phyloP scores from a whole-genome alignment of 129 eudicot species.

The Deinandra increscens region DNA sequence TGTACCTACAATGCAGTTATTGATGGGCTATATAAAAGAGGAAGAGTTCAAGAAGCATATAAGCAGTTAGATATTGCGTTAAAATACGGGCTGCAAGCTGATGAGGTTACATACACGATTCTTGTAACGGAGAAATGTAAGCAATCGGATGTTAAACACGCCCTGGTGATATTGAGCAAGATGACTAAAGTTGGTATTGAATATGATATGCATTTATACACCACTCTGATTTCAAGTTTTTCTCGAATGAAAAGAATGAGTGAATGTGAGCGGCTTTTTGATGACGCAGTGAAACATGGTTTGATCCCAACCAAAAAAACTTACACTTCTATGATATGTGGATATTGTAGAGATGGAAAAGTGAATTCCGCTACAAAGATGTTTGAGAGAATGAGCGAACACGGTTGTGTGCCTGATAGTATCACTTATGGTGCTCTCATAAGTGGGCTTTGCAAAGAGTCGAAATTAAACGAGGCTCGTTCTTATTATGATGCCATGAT shows the following conservation, averaged over 20 bases:
- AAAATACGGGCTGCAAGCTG: slow-evolving; percentile 50
- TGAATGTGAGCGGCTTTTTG: slow-evolving; percentile 60
- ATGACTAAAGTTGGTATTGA: slow-evolving; percentile 60
- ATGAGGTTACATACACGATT: slow-evolving; percentile 74
- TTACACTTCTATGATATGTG: slow-evolving; percentile 84
- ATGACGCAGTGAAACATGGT: slow-evolving; percentile 58
- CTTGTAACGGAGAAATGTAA: slow-evolving; percentile 60
- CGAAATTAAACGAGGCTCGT: slow-evolving; percentile 60
- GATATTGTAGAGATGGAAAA: slow-evolving; percentile 61
- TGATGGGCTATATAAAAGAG: slow-evolving; percentile 60
- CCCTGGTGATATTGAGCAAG: slow-evolving; percentile 51
- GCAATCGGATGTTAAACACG: slow-evolving; percentile 45
- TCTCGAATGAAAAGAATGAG: slow-evolving; percentile 50
- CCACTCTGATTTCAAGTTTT: slow-evolving; percentile 59
- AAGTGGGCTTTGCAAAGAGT: slow-evolving; percentile 83
- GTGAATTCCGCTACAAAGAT: slow-evolving; percentile 41
- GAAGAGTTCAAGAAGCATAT: slow-evolving; percentile 63
- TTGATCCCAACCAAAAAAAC: slow-evolving; percentile 73
- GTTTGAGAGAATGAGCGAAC: slow-evolving; percentile 56
- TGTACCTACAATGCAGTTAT: slow-evolving; percentile 64
- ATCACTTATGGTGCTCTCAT: slow-evolving; percentile 76
- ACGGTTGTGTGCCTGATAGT: slow-evolving; percentile 86
- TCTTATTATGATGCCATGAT: slow-evolving; percentile 61
- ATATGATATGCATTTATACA: slow-evolving; percentile 65
- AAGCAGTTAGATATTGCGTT: slow-evolving; percentile 39